These are phyloP conservation scores for Hypoxylon intermedium DNA, from an alignment of 495 filamentous ascomycete genomes.

Conservation along the genomic window DNA sequence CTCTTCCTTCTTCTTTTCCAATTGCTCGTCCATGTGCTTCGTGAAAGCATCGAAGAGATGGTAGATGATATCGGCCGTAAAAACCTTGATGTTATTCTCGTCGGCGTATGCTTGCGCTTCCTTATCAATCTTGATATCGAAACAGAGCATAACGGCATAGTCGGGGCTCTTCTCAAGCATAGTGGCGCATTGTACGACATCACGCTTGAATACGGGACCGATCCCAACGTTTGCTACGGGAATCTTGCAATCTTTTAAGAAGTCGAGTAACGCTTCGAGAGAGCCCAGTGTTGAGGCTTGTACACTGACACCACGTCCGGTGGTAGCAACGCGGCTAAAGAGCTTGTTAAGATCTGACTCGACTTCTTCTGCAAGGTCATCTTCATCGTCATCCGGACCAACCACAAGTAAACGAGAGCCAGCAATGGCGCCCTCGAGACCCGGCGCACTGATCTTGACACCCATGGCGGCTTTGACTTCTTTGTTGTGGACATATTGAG, in stretches of 20 bases:
- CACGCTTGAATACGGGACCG: slow-evolving; percentile 96
- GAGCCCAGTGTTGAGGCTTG: slow-evolving; percentile 98
- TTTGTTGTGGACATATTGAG: slow-evolving; percentile 97
- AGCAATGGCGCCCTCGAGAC: slow-evolving; percentile 95
- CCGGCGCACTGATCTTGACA: slow-evolving; percentile 98
- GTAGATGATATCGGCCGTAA: slow-evolving; percentile 99
- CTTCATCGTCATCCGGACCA: slow-evolving; percentile 93
- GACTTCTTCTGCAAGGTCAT: slow-evolving; percentile 94
- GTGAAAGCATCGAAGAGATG: slow-evolving; percentile 98
- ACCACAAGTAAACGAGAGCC: slow-evolving; percentile 93
- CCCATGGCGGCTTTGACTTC: slow-evolving; percentile 97
- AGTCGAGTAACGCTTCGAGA: slow-evolving; percentile 94
- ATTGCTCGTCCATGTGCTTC: slow-evolving; percentile 84
- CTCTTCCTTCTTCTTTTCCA: slow-evolving; percentile 93
- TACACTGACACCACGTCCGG: slow-evolving; percentile 92
- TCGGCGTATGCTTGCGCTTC: slow-evolving; percentile 91
- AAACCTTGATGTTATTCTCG: slow-evolving; percentile 95
- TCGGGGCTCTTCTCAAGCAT: slow-evolving; percentile 98
- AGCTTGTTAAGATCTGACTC: slow-evolving; percentile 93
- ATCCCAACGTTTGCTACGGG: slow-evolving; percentile 97
- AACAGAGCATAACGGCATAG: slow-evolving; percentile 98
- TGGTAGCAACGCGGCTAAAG: slow-evolving; percentile 85
- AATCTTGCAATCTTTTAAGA: slow-evolving; percentile 92
- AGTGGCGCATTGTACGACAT: slow-evolving; percentile 93
- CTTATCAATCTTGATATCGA: slow-evolving; percentile 99